Base-by-base conservation (phyloP, 1,139 yeast species). In the Pichia sp. region DNA sequence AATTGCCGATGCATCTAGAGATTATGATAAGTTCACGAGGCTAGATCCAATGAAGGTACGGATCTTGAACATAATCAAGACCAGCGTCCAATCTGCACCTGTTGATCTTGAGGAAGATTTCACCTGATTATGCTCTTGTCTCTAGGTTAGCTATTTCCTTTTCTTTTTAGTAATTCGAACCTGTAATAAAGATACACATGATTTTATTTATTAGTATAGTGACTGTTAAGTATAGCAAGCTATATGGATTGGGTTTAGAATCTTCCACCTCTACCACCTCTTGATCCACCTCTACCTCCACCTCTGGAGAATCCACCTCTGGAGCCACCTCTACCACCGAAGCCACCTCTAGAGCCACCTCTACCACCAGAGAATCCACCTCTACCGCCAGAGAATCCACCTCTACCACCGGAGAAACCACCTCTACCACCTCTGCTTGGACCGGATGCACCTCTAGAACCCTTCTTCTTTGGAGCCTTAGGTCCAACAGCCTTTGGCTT, bases 1-100 rank as follows among this genome's bases (percentile, higher is more conserved):
- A 34, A 76, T 85, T 53, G 74, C 94, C 5, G 78, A 78, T 48
- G 74, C 76, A 47, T 80, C 88, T 18, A 83, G 71, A 56, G 94
- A 84, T 46, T 91, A 64, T 53, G 98, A 91, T 59, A 94, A 85
- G 59, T 87, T 84, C 59, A 69, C 80, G 48, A 86, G 87, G 60
- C 74, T 91, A 41, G 98, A 93, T 59, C 85, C 82, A 52, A 81
- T 94, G 78, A 87, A 85, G 66, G 85, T 96, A n/a, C 77, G 84
- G 26, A 67, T 91, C 39, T 69, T 93, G 48, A 71, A 88, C 53
- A 81, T 81, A 61, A 77, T 91, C 51, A 91, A 91, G 67, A 81
- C 74, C 47, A 94, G 85, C 39, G 46, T 55, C 12, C 38, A 39
- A 18, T 48, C 47, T 11, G 55, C 53, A 11, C 58, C 58, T 8